phyloP scores from a whole-genome alignment of 2,329 filamentous ascomycete species.

The Chaetomium strumarium region DNA sequence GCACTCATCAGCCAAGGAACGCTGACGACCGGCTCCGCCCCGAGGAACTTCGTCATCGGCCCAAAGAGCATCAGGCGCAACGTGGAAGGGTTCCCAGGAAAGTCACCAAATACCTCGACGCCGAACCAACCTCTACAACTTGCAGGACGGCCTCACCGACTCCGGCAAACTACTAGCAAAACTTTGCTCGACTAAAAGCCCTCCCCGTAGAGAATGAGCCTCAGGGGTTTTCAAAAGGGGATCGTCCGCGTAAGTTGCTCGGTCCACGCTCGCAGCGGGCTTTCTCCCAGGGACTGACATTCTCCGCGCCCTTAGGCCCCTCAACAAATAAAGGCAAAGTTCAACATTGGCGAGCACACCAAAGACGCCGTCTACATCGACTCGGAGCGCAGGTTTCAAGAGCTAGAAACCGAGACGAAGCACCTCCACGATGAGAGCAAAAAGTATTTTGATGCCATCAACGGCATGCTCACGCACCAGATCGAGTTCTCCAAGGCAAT shows the following conservation, averaged over 20 bases:
- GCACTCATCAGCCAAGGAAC: slow-evolving; percentile 18
- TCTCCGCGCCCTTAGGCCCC: slow-evolving; percentile 54
- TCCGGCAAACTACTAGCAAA: not conserved
- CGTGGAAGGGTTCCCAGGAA: not conserved
- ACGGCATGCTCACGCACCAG: slow-evolving; percentile 94
- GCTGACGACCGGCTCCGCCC: slow-evolving; percentile 20
- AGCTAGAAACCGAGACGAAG: slow-evolving; percentile 94
- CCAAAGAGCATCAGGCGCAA: slow-evolving; percentile 13
- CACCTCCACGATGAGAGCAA: slow-evolving; percentile 93
- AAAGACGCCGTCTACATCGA: slow-evolving; percentile 95
- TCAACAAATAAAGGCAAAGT: slow-evolving; percentile 83
- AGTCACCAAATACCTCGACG: not conserved
- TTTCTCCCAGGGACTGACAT: slow-evolving; percentile 24
- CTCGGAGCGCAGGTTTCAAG: slow-evolving; percentile 86
- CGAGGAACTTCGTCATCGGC: slow-evolving; percentile 21
- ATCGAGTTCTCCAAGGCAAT: slow-evolving; percentile 97
- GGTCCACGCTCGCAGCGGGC: not conserved
- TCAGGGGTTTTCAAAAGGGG: slow-evolving; percentile 92
- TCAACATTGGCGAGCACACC: slow-evolving; percentile 92
- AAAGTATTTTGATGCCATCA: slow-evolving; percentile 97
- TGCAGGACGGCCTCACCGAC: not conserved
- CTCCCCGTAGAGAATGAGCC: slow-evolving; percentile 63
- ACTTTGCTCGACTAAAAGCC: not conserved
- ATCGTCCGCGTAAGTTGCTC: slow-evolving; percentile 64
- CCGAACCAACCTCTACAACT: not conserved